A percentile compares a stretch with the other conserved stretches of the same genome.
Evolutionary conservation across 805 yeast genomes (phyloP).

Genomic region (Sporopachydermia quercuum): DNA sequence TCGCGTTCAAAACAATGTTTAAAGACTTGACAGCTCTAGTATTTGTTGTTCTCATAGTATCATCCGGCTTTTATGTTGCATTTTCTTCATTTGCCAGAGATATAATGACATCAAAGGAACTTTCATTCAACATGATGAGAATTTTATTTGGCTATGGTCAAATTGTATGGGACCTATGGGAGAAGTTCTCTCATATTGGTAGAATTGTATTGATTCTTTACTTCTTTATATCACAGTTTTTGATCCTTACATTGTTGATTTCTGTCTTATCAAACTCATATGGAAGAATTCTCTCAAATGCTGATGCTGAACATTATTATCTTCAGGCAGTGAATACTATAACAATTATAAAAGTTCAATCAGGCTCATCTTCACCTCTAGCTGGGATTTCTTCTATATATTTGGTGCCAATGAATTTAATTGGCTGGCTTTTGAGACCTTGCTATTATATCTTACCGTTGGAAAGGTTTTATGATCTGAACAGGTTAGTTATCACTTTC

Average conservation of each 20-base stretch:
- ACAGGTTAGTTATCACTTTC: conserved; percentile 19
- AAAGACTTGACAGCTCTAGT: conserved; percentile 34
- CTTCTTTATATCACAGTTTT: conserved; percentile 37
- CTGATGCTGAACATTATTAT: conserved; percentile 23
- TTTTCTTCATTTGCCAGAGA: conserved; percentile 32
- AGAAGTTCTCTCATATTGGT: conserved; percentile 30
- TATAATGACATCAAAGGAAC: conserved; percentile 24
- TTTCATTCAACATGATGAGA: conserved; percentile 35
- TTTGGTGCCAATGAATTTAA: conserved; percentile 21
- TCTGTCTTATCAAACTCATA: conserved; percentile 30
- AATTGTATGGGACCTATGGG: conserved; percentile 44
- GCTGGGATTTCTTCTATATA: no score
- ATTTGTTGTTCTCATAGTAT: conserved; percentile 31
- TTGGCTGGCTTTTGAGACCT: conserved; percentile 19
- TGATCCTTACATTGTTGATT: conserved; percentile 37
- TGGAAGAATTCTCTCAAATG: conserved; percentile 18
- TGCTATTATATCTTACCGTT: conserved; percentile 16
- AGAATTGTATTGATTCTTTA: conserved; percentile 31
- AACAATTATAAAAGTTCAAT: conserved; percentile 21
- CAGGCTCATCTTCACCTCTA: conserved; percentile 20
- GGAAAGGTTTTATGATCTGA: conserved; percentile 15
- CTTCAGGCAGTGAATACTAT: conserved; percentile 21
- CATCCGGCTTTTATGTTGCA: conserved; percentile 39
- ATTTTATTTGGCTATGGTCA: conserved; percentile 45
- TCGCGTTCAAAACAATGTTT: conserved; percentile 35